Percentiles rank a stretch among this genome's conserved stretches.
phyloP scores from a whole-genome alignment of 116 monocot species.

The Cymodocea nodosa region DNA sequence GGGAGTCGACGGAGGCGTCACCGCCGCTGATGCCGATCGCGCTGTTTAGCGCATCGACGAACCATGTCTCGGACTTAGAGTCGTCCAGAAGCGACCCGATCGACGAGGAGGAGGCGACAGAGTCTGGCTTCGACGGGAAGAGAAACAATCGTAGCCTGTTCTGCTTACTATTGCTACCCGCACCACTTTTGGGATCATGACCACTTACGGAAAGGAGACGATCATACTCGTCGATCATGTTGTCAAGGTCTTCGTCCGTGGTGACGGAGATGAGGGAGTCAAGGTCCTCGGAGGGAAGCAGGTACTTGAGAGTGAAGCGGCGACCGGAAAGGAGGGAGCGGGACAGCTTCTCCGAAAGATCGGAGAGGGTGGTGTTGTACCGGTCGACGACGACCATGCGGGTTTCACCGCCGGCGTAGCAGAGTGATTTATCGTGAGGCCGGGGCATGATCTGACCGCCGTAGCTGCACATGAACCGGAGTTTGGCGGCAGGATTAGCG shows the following conservation, averaged over 20 bases:
- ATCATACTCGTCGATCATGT: slow-evolving; percentile 23
- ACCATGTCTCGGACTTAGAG: slow-evolving; percentile 69
- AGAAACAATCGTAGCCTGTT: slow-evolving; percentile 51
- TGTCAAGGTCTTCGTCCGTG: too few relatives aligned
- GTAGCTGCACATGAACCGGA: slow-evolving; percentile 6
- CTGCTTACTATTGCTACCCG: background rate
- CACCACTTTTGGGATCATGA: too few relatives aligned
- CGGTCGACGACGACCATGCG: slow-evolving; percentile 58
- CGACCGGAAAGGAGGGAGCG: slow-evolving; percentile 23
- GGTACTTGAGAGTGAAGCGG: slow-evolving; percentile 54
- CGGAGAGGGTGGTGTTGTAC: slow-evolving; percentile 27
- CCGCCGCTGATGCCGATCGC: background rate
- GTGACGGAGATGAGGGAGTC: slow-evolving; percentile 19
- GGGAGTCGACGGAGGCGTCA: slow-evolving; percentile 33
- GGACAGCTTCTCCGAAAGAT: slow-evolving; percentile 31
- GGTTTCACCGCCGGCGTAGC: slow-evolving; percentile 79
- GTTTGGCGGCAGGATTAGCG: background rate
- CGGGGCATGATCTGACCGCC: slow-evolving; percentile 41
- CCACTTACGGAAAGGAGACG: slow-evolving; percentile 1
- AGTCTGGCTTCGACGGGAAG: slow-evolving; percentile 25
- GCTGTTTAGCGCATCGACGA: slow-evolving; percentile 74
- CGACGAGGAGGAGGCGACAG: slow-evolving; percentile 13
- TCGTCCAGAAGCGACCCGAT: slow-evolving; percentile 40
- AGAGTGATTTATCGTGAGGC: slow-evolving; percentile 58
- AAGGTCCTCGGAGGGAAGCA: slow-evolving; percentile 71